These are phyloP conservation scores for Perkinsus marinus DNA, from an alignment of 169 alveolate species.

Conservation along the genomic window DNA sequence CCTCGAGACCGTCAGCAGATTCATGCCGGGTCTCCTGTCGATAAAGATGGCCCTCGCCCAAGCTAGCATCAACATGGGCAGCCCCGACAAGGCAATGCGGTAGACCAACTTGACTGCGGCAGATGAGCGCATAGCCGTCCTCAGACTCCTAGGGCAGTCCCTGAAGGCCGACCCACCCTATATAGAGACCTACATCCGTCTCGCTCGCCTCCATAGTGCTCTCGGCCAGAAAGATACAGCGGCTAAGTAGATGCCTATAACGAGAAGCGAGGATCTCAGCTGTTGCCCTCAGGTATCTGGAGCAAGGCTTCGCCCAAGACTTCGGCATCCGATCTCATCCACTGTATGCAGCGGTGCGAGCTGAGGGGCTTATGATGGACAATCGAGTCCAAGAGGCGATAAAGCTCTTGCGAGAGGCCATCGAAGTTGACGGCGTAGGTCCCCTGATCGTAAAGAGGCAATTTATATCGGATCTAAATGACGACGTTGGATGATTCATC, in stretches of 20 bases:
- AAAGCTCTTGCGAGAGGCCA: background rate
- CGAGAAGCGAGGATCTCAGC: no score
- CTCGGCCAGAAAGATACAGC: background rate
- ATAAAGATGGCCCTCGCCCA: background rate
- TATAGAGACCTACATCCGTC: background rate
- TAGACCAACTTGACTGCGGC: background rate
- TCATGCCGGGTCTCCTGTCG: slow-evolving; percentile 60
- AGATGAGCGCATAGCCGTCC: slow-evolving; percentile 26
- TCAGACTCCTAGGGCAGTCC: slow-evolving; percentile 25
- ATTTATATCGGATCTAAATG: no score
- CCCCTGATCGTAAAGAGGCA: no score
- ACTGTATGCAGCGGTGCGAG: background rate
- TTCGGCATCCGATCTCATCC: background rate
- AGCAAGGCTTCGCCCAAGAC: slow-evolving; percentile 1
- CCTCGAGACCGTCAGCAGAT: slow-evolving; percentile 59
- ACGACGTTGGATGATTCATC: background rate
- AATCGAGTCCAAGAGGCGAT: background rate
- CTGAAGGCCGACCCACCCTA: background rate
- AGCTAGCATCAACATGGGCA: background rate
- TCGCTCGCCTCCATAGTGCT: background rate
- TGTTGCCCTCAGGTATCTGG: background rate
- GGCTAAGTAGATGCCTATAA: background rate
- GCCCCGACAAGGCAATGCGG: background rate
- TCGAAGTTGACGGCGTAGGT: background rate
- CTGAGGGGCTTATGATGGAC: background rate